phyloP scores from a whole-genome alignment of 352 stramenopile genomes.

The Phytophthora gonapodyides region DNA sequence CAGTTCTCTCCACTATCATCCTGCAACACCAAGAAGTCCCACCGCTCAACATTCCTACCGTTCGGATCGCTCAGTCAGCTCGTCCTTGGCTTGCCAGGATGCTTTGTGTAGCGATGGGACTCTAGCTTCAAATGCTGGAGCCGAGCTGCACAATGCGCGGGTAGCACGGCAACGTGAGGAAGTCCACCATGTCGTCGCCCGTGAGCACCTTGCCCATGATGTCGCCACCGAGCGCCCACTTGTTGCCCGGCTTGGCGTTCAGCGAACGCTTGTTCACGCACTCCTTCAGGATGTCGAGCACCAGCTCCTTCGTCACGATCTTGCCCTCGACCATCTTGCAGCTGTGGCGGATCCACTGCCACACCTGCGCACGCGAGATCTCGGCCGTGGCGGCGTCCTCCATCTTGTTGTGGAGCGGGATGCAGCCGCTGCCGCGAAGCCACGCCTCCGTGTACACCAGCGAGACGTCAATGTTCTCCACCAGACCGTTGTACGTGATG shows the following conservation, averaged over 20 bases:
- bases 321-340: conserved; percentile 72
- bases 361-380: conserved; percentile 94
- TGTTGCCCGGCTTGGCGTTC: conserved; percentile 51
- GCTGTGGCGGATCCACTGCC: conserved; percentile 89
- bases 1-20: conserved; percentile 6
- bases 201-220: conserved; percentile 77
- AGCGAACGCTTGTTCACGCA: conserved; percentile 63
- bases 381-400: conserved; percentile 95
- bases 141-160: conserved; percentile 77
- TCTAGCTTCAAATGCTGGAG: conserved; percentile 67
- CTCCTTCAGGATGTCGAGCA: conserved; percentile 66
- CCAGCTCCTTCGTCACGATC: conserved; percentile 66
- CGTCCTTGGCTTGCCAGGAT: conserved; percentile 32
- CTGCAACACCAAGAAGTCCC: conserved; percentile 36
- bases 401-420: conserved; percentile 96
- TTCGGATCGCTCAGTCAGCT: conserved; percentile 32
- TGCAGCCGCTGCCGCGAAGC: conserved; percentile 93
- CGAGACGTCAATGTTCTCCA: conserved; percentile 93
- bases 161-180: conserved; percentile 85
- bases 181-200: conserved; percentile 80
- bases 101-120: conserved; percentile 37
- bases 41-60: conserved; percentile 35
- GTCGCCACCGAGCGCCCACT: conserved; percentile 66
- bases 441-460: conserved; percentile 95
- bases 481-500: conserved; percentile 87